phyloP scores from a whole-genome alignment of 225 moss, liverwort and hornwort species.

The Marchantia paleacea region DNA sequence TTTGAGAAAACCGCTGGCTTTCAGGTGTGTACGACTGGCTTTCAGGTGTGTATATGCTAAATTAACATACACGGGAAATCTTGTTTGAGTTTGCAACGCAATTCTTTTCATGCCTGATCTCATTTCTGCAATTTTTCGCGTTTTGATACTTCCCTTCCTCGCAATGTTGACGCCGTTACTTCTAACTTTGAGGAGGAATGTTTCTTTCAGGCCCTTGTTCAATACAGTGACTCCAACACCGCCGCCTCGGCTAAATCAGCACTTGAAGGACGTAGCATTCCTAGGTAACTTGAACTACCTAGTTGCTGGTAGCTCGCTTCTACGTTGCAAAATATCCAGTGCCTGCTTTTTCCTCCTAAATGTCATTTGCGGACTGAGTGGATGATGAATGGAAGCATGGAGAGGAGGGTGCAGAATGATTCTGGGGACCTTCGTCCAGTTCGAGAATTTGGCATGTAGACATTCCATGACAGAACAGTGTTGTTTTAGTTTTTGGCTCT shows the following conservation, averaged over 20 bases:
- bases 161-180: neutral
- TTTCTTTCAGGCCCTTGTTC: conserved; percentile 80
- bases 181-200: neutral
- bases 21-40: conserved; percentile 99
- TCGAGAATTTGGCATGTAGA: too few relatives aligned
- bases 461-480: too few relatives aligned
- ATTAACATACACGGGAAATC: conserved; percentile 51
- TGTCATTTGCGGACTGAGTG: too few relatives aligned
- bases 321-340: too few relatives aligned
- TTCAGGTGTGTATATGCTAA: conserved; percentile 81
- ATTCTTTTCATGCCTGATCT: conserved; percentile 27
- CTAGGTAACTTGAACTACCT: conserved; percentile 50
- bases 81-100: conserved; percentile 40
- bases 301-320: too few relatives aligned
- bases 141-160: neutral
- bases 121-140: neutral
- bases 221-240: conserved; percentile 95
- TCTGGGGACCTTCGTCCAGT: too few relatives aligned
- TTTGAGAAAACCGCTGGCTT: conserved; percentile 99
- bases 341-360: too few relatives aligned
- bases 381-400: too few relatives aligned
- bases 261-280: conserved; percentile 94
- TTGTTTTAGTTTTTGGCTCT: too few relatives aligned
- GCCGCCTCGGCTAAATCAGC: conserved; percentile 93
- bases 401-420: too few relatives aligned